Evolutionary conservation across 345 rosid genomes (phyloP).

Genomic region (Salix suchowensis): DNA sequence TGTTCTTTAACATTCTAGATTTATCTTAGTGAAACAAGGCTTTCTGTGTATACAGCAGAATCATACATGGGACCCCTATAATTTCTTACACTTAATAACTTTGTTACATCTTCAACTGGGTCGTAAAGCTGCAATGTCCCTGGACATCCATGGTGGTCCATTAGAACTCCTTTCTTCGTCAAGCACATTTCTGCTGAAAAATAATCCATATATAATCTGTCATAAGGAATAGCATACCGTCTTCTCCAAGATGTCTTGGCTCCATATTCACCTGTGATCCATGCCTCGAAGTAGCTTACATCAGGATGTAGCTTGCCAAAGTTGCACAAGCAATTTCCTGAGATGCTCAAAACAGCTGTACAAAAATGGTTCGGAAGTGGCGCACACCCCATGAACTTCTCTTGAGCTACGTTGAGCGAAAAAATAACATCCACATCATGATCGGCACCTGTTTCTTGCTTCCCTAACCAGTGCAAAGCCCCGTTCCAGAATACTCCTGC

Average conservation of each 20-base stretch:
- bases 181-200: slow-evolving; percentile 15
- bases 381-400: slow-evolving; percentile 17
- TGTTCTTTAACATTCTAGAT: not conserved
- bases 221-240: slow-evolving; percentile 18
- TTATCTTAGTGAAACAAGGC: not conserved
- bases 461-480: slow-evolving; percentile 27
- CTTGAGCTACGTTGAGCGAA: slow-evolving; percentile 27
- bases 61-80: not conserved
- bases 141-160: slow-evolving; percentile 9
- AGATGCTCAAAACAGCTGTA: slow-evolving; percentile 3
- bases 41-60: not conserved
- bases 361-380: not conserved
- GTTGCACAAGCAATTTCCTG: slow-evolving; percentile 25
- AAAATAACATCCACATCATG: slow-evolving; percentile 4
- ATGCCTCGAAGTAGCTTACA: slow-evolving; percentile 23
- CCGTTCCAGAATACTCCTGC: slow-evolving; percentile 25
- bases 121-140: not conserved
- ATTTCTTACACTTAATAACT: not conserved
- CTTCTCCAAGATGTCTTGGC: slow-evolving; percentile 22
- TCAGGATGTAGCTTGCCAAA: slow-evolving; percentile 9
- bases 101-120: not conserved
- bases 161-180: slow-evolving; percentile 15
- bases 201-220: not conserved
- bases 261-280: slow-evolving; percentile 32
- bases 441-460: not conserved